Evolutionary conservation across 2,329 filamentous ascomycete species (phyloP), one percentile per base, ranked within the genome.

Genomic region (Epichloe scottii): DNA sequence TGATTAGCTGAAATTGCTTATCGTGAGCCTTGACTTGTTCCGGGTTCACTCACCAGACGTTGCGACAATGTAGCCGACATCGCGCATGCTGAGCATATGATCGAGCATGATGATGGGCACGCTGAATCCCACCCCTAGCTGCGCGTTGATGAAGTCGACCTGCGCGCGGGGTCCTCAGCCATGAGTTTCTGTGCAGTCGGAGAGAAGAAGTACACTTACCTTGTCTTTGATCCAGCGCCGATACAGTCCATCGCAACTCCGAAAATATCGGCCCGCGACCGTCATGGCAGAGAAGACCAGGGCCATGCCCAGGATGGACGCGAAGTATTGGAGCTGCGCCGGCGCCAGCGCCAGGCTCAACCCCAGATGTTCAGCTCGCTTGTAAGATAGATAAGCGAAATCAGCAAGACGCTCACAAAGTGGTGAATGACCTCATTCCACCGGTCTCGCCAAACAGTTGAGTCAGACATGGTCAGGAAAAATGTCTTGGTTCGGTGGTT

Each of bases 61-160:
- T 3, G 63, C 66, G 17, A 73, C 66, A 7, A 76, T 66, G 17
- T 68, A 58, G 5, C 67, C 72, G n/a, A 76, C 66, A 0, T 63
- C 60, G 3, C 51, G 55, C 17, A 60, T 56, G 17, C 62, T 59
- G 7, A 70, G 54, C 11, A 66, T 56, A 6, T 67, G 57, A 39
- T 69, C 67, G 14, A 77, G 66, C 64, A 71, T 71, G 2, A 76
- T 61, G 2, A 78, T 67, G 0, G 75, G 75, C 2, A 77, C 66
- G 0, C 71, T 70, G 55, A 78, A 78, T 3, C 72, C 75, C 5
- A 76, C 58, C 0, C 74, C 74, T 55, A 78, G 69, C 57, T 78
- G 71, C 3, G 67, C 61, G 55, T 78, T 78, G 49, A 77, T 66
- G 10, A 77, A 67, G 46, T 77, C 68, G 21, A 75, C 66, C 73